phyloP scores from a whole-genome alignment of 768 basidiomycete species.

The Asterophora lycoperdoides region DNA sequence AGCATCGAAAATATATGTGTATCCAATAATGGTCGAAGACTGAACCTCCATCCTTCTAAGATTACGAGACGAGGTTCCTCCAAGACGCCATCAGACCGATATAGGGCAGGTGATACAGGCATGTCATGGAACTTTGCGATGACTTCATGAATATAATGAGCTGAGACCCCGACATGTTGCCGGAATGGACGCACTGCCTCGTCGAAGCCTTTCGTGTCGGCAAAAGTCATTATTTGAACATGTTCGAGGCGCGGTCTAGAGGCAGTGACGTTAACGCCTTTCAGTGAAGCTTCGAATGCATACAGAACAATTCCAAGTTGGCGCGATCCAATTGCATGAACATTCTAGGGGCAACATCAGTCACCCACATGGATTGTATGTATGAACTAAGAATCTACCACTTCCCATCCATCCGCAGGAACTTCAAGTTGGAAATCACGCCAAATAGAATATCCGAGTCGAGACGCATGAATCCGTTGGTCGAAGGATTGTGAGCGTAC shows the following conservation, averaged over 20 bases:
- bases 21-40: too few species aligned
- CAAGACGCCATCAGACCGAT: too few species aligned
- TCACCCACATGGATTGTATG: not conserved
- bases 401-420: conserved; percentile 87
- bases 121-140: conserved; percentile 54
- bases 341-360: conserved; percentile 49
- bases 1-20: too few species aligned
- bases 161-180: not conserved
- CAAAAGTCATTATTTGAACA: conserved; percentile 78
- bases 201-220: conserved; percentile 73
- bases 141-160: conserved; percentile 45
- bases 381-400: conserved; percentile 46
- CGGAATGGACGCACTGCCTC: conserved; percentile 53
- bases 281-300: conserved; percentile 69
- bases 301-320: conserved; percentile 79
- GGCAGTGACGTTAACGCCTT: conserved; percentile 56
- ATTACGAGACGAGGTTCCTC: too few species aligned
- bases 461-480: conserved; percentile 75
- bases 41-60: too few species aligned
- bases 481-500: conserved; percentile 74
- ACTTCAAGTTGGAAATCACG: conserved; percentile 63
- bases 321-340: conserved; percentile 88
- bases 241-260: conserved; percentile 83
- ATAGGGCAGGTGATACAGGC: not conserved
- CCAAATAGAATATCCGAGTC: conserved; percentile 55